Base-by-base conservation (phyloP, 352 stramenopile genomes). In the Phytophthora tubulina region DNA sequence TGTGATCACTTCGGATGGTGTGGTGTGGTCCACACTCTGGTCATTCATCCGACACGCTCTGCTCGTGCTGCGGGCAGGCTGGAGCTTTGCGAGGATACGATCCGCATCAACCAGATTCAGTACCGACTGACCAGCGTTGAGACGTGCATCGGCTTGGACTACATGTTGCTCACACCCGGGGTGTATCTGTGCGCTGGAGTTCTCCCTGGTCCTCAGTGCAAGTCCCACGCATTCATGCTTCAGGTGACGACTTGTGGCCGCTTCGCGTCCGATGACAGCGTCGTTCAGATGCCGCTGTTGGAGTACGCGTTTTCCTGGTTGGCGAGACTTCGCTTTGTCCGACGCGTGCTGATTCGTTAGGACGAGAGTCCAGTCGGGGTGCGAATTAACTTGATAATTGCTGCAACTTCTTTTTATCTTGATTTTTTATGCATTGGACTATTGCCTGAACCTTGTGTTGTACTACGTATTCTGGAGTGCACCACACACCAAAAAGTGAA, bases 161-260 rank as follows among this genome's bases (percentile, higher is more conserved):
- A 58, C 13, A n/a, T 58, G 46, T 9, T 58, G 42, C 44, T 62
- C 3, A 42, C 27, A 4, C 32, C 46, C 1, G 65, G 32, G 6
- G 36, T 72, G 9, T 67, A 72, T 51, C 6, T 67, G 21, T 63
- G 50, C 14, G 64, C 55, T 1, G 56, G 54, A 3, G 30, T 32
- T 32, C 14, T 53, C 14, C 21, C 46, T 14, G 30, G 27, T 4
- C 63, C 63, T 21, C 46, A 53, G 9, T 45, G 63, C 27, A 35
- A 14, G 32, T 44, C 44, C 2, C 62, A 21, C 52, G 30, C 48
- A 1, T 71, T 71, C 44, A 21, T 71, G 35, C 21, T 71, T 3
- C 7, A 64, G 8, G 63, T 65, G 31, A 58, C 45, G 17, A 41
- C 42, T 11, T 17, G 21, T 17, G 51, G 62, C 10, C 42, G 41